Evolutionary conservation across 192 early-diverging fungal genomes (phyloP), one percentile per base, ranked within the genome.

Genomic region (Dissophora globulifera): DNA sequence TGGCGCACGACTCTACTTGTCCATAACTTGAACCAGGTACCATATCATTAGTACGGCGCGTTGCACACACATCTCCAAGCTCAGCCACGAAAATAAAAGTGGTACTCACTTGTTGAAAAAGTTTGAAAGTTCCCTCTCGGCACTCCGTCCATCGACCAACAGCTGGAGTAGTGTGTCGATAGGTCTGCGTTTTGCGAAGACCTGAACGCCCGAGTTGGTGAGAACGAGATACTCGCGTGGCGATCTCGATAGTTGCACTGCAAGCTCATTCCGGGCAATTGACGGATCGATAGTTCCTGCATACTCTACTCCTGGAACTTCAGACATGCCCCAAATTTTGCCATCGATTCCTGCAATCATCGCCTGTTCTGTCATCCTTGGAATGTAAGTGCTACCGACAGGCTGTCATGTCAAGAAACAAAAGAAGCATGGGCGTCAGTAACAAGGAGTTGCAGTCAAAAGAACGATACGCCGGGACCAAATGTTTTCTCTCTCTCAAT

Each of bases 281-380:
- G 66, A 61, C 0, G 59, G 43, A 47, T 61, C 69, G 25, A 72
- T 67, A 25, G 67, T 56, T 27, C 63, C 62, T 49, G 59, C 51
- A 27, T 31, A 59, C 5, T 75, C 50, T 25, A 75, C 70, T 30
- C 70, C 65, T 6, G 79, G 65, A n/a, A 67, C 26, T 52, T 93
- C 93, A 5, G 85, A 84, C 51, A 98, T 93, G 10, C 88, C 89
- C 88, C 93, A 92, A 2, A 93, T 91, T 58, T 92, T 93, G 19
- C 95, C 95, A 51, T 93, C 89, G 17, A 95, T 65, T 12, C 82
- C 81, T 31, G 83, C 54, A 17, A 72, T 54, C 35, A 83, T 80
- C 3, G 71, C 71, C 25, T 84, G 67, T 78, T 90, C 89, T 11
- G 64, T 67, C 52, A 90, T 22, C 26, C 30, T 75, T 40, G 70